Evolutionary conservation across 1,284 basidiomycete genomes (phyloP).

Genomic region (Kwoniella shivajii): DNA sequence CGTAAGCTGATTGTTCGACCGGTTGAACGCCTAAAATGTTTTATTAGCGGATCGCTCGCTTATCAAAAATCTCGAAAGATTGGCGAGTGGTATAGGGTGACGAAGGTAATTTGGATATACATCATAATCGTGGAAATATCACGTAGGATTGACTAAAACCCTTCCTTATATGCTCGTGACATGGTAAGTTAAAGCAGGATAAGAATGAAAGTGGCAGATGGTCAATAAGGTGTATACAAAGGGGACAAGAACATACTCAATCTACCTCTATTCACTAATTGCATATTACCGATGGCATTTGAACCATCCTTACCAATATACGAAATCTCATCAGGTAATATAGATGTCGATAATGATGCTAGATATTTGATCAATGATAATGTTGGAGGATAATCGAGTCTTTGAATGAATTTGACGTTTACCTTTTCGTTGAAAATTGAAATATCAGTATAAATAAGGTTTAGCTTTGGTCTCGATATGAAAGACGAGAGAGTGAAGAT

Average conservation of each 20-base stretch:
- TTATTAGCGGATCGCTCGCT: not conserved
- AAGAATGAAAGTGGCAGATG: too few species aligned
- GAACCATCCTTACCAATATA: slow-evolving; percentile 68
- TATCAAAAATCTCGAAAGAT: too few species aligned
- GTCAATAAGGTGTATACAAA: not conserved
- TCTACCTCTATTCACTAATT: slow-evolving; percentile 77
- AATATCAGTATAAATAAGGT: too few species aligned
- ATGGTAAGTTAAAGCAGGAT: too few species aligned
- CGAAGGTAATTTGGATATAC: too few species aligned
- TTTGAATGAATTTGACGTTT: slow-evolving; percentile 70
- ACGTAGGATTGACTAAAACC: too few species aligned
- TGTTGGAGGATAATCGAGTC: slow-evolving; percentile 74
- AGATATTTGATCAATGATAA: slow-evolving; percentile 73
- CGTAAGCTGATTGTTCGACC: slow-evolving; percentile 71
- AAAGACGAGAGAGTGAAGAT: too few species aligned
- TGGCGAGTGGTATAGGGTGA: too few species aligned
- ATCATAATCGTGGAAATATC: too few species aligned
- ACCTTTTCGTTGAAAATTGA: slow-evolving; percentile 57
- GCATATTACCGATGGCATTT: slow-evolving; percentile 66
- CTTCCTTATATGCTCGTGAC: too few species aligned
- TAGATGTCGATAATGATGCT: slow-evolving; percentile 50
- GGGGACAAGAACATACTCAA: slow-evolving; percentile 65
- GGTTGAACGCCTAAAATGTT: slow-evolving; percentile 60
- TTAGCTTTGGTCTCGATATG: too few species aligned
- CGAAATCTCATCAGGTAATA: slow-evolving; percentile 60